phyloP scores from a whole-genome alignment of 495 filamentous ascomycete genomes.

The Talaromyces borbonicus region DNA sequence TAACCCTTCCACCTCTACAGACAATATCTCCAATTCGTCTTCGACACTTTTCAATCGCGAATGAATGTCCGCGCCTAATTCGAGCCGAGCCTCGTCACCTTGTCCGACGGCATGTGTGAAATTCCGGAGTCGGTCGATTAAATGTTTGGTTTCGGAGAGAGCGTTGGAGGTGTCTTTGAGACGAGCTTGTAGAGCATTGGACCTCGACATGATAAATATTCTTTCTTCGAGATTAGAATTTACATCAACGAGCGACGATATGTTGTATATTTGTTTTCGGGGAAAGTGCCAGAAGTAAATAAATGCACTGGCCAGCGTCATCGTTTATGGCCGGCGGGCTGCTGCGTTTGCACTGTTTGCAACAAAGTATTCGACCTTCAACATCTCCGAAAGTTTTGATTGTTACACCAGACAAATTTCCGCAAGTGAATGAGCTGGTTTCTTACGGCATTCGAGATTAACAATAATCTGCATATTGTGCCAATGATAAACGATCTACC shows the following conservation, averaged over 20 bases:
- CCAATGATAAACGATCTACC: too few relatives aligned
- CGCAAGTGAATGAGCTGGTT: too few relatives aligned
- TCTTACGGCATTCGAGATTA: too few relatives aligned
- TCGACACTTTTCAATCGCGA: slow-evolving; percentile 74
- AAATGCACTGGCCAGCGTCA: too few relatives aligned
- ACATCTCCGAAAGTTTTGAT: too few relatives aligned
- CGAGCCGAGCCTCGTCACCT: slow-evolving; percentile 58
- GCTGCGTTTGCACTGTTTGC: too few relatives aligned
- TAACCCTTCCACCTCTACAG: slow-evolving; percentile 67
- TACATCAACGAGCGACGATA: too few relatives aligned
- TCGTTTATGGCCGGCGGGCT: too few relatives aligned
- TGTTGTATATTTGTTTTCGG: neutral
- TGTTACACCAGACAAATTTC: too few relatives aligned
- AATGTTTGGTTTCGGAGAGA: slow-evolving; percentile 56
- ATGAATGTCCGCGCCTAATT: slow-evolving; percentile 75
- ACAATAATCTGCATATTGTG: too few relatives aligned
- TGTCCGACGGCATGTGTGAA: slow-evolving; percentile 51
- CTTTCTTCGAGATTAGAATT: neutral
- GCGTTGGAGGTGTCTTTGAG: slow-evolving; percentile 58
- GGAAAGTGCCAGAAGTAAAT: too few relatives aligned
- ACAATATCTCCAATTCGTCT: slow-evolving; percentile 73
- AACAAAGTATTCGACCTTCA: too few relatives aligned
- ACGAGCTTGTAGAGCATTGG: slow-evolving; percentile 52
- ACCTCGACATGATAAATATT: slow-evolving; percentile 33
- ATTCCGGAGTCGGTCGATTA: slow-evolving; percentile 64